These are phyloP conservation scores for Rhazya stricta DNA, from an alignment of 257 asterid genomes.

Conservation along the genomic window DNA sequence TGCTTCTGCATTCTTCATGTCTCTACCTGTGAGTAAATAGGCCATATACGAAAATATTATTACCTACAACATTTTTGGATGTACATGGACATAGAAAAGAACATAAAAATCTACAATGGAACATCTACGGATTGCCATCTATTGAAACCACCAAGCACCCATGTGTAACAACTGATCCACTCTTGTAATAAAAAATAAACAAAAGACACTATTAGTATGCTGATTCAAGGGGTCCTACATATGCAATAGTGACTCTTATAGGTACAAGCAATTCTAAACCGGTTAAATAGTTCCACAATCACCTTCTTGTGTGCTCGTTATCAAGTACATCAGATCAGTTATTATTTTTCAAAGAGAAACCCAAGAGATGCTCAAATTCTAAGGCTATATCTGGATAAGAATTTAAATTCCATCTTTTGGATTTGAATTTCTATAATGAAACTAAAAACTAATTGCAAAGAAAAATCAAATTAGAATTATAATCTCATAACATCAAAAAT, in stretches of 20 bases:
- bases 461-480: background rate
- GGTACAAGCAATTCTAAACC: background rate
- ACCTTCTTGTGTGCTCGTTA: background rate
- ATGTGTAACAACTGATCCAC: background rate
- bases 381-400: background rate
- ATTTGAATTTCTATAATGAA: background rate
- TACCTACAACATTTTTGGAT: background rate
- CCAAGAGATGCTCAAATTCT: background rate
- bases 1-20: conserved; percentile 41
- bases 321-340: background rate
- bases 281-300: background rate
- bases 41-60: conserved; percentile 2
- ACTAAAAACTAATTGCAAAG: background rate
- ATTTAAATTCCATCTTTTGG: background rate
- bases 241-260: background rate
- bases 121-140: background rate
- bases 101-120: background rate
- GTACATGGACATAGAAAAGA: background rate
- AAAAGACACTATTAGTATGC: background rate
- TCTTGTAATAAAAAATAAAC: background rate
- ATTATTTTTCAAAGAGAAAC: background rate
- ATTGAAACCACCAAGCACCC: background rate
- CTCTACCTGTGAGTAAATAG: conserved; percentile 44
- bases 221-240: background rate
- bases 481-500: background rate